Conservation (phyloP, 1,284 basidiomycete genomes). For the Ganoderma lingzhi region DNA sequence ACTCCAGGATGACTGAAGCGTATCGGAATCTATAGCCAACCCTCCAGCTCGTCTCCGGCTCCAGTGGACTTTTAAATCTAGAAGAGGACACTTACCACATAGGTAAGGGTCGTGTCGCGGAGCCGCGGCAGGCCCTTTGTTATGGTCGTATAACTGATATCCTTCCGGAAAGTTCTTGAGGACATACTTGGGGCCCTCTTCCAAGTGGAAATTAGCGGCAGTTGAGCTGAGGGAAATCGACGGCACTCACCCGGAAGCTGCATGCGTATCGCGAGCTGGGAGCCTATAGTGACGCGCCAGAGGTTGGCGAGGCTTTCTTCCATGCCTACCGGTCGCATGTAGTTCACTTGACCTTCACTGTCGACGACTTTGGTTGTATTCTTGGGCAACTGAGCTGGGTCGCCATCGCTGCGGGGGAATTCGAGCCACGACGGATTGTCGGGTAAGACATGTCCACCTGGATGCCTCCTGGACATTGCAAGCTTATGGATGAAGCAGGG, state of each 20-base stretch:
- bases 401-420: slow-evolving; percentile 70
- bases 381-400: slow-evolving; percentile 57
- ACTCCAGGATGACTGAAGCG: neutral
- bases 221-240: neutral
- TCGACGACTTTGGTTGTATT: slow-evolving; percentile 63
- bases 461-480: slow-evolving; percentile 27
- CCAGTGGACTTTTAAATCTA: neutral
- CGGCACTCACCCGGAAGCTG: slow-evolving; percentile 55
- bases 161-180: slow-evolving; percentile 69
- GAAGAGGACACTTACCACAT: slow-evolving; percentile 57
- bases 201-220: neutral
- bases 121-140: slow-evolving; percentile 61
- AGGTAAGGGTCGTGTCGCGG: slow-evolving; percentile 83
- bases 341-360: slow-evolving; percentile 71
- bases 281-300: slow-evolving; percentile 68
- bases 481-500: neutral
- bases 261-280: slow-evolving; percentile 61
- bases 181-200: slow-evolving; percentile 65
- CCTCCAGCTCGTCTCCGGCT: neutral
- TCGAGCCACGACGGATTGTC: slow-evolving; percentile 61
- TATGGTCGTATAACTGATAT: slow-evolving; percentile 79
- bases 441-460: slow-evolving; percentile 47
- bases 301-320: slow-evolving; percentile 59
- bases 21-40: neutral
- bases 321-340: slow-evolving; percentile 58